These are phyloP conservation scores for Salix udensis DNA, from an alignment of 345 rosid species.

Conservation along the genomic window DNA sequence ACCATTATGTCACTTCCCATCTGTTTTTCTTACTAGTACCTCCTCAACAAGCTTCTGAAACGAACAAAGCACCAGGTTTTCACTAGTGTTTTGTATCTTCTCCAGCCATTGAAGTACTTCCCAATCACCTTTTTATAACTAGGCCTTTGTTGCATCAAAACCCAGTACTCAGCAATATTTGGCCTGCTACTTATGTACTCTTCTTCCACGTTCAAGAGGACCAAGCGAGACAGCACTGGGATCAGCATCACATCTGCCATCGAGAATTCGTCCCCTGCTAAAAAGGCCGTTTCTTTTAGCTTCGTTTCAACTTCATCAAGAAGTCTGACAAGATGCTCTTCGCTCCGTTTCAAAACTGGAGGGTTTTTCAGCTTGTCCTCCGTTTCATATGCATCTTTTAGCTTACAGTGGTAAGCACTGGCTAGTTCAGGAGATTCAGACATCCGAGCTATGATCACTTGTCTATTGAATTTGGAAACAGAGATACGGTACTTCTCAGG, in stretches of 20 bases:
- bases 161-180: constrained; percentile 66
- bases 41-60: constrained; percentile 52
- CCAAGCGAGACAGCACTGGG: constrained; percentile 65
- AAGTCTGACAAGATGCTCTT: constrained; percentile 54
- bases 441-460: constrained; percentile 42
- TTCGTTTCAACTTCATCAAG: constrained; percentile 65
- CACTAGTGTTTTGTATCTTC: constrained; percentile 55
- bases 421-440: constrained; percentile 71
- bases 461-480: constrained; percentile 68
- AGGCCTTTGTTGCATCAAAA: constrained; percentile 56
- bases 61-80: constrained; percentile 69
- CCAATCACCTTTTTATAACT: constrained; percentile 73
- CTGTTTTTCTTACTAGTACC: constrained; percentile 35
- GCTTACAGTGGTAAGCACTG: constrained; percentile 73
- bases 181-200: constrained; percentile 66
- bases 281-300: constrained; percentile 44
- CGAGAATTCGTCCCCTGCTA: constrained; percentile 74
- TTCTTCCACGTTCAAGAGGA: constrained; percentile 59
- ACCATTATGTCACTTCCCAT: not conserved
- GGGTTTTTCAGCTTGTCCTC: constrained; percentile 66
- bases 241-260: constrained; percentile 78
- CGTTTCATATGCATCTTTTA: constrained; percentile 60
- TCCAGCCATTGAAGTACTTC: constrained; percentile 76
- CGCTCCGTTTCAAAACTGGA: constrained; percentile 44
- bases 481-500: constrained; percentile 39